These are phyloP conservation scores for Aspergillus carlsbadensis DNA, from an alignment of 495 filamentous ascomycete species.

Conservation along the genomic window DNA sequence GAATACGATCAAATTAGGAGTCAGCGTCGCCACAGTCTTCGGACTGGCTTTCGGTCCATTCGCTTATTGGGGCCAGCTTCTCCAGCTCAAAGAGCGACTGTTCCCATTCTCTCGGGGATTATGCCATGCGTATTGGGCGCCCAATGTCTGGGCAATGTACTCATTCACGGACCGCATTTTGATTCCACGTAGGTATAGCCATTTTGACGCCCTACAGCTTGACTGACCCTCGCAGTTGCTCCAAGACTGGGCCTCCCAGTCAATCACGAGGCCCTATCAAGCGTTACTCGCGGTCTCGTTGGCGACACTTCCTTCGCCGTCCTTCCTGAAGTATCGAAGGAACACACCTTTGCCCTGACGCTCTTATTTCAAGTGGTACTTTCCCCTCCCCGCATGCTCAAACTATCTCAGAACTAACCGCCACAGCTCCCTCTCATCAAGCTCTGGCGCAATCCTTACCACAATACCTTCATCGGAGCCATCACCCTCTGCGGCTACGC, in stretches of 20 bases:
- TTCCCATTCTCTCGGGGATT: constrained; percentile 94
- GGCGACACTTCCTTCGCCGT: constrained; percentile 96
- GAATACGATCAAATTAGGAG: constrained; percentile 80
- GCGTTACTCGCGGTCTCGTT: constrained; percentile 88
- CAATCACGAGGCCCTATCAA: constrained; percentile 71
- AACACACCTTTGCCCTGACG: constrained; percentile 77
- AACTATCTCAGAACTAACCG: too few relatives aligned
- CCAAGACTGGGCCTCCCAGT: constrained; percentile 73
- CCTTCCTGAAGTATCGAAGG: constrained; percentile 79
- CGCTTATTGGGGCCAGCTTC: constrained; percentile 76
- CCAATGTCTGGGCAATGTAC: constrained; percentile 96
- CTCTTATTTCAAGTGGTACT: constrained; percentile 74
- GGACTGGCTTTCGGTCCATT: constrained; percentile 89
- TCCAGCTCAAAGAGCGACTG: constrained; percentile 79
- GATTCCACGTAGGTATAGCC: constrained; percentile 63
- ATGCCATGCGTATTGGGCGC: constrained; percentile 98
- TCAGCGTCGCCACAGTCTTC: constrained; percentile 70
- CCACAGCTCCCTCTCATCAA: constrained; percentile 71
- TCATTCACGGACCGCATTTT: constrained; percentile 83
- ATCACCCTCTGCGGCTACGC: constrained; percentile 95
- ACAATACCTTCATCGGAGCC: constrained; percentile 84
- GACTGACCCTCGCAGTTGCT: constrained; percentile 58
- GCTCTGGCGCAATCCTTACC: constrained; percentile 77
- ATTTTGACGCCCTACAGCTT: not conserved
- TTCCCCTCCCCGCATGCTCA: not conserved